Base-by-base conservation (phyloP, 1,284 basidiomycete genomes). In the Neotropicomus parvogracilis region DNA sequence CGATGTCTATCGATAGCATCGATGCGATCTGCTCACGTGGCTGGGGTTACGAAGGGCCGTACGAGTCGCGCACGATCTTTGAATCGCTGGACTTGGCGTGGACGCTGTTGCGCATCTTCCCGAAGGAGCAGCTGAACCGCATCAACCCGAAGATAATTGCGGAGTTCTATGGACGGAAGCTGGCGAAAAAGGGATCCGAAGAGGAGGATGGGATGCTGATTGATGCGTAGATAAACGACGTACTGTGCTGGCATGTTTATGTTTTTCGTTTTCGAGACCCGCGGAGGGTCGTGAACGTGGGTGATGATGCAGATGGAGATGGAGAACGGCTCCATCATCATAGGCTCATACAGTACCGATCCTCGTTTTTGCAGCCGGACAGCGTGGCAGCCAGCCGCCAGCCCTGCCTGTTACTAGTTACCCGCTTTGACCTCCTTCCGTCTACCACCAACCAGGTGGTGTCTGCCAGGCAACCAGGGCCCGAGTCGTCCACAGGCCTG, bases 71-170 rank as follows among this genome's bases (percentile, higher is more conserved):
- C 51, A 92, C 92, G 45, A 91, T 99, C 73, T 98, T 97, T 68
- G 95, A 99, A 62, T 95, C 92, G 48, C 81, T 99, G 48, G 97
- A 99, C 72, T 79, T 99, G 47, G 97, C 94, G 17, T 99, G 97
- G 97, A 88, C 88, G 28, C 73, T 99, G 50, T 80, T 99, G 59
- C 87, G 97, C 59, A 97, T 97, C 71, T 98, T 99, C 89, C 97
- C 97, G 59, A 95, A 97, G 74, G 95, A 98, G 73, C 91, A 94
- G 71, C 80, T 99, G 55, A 98, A 97, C 76, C 88, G 95, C 60
- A 92, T 95, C 75, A 91, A 82, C 63, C 91, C 91, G 60, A 91
- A 89, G 80, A 91, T 93, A 64, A 86, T 93, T 62, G 78, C 79
- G 50, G 88, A 93, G 72, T 93, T 83, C 67, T 92, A 92, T 64